Evolutionary conservation across 345 rosid genomes (phyloP).

Genomic region (Salix purpurea): DNA sequence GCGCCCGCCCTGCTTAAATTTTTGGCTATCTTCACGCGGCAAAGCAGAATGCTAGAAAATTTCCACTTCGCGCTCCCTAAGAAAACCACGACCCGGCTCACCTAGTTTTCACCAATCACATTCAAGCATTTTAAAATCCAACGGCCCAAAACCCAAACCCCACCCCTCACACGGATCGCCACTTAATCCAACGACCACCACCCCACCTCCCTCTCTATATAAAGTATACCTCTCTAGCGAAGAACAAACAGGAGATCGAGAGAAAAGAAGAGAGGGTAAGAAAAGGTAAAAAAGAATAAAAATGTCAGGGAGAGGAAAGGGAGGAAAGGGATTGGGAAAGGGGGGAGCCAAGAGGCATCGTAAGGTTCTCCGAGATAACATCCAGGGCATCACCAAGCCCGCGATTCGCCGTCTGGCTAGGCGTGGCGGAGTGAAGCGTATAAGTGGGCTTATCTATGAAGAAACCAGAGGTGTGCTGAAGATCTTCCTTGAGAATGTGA

Average conservation of each 20-base stretch:
- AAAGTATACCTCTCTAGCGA: neutral
- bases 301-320: neutral
- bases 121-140: neutral
- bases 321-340: constrained; percentile 1
- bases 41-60: neutral
- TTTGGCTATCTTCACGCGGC: neutral
- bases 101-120: neutral
- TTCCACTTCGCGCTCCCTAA: neutral
- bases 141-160: neutral
- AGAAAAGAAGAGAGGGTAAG: neutral
- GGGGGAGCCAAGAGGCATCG: neutral
- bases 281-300: neutral
- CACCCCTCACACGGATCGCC: neutral
- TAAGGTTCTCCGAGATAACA: neutral
- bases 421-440: neutral
- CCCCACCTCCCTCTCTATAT: neutral
- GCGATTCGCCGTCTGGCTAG: neutral
- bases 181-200: neutral
- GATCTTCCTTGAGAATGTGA: neutral
- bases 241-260: neutral
- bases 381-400: neutral
- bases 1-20: neutral
- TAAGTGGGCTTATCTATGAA: neutral
- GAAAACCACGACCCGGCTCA: neutral
- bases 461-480: neutral